A percentile compares a stretch with the other conserved stretches of the same genome.
Evolutionary conservation across 2,329 filamentous ascomycete genomes (phyloP).

Genomic region (Hypoxylon sp.): DNA sequence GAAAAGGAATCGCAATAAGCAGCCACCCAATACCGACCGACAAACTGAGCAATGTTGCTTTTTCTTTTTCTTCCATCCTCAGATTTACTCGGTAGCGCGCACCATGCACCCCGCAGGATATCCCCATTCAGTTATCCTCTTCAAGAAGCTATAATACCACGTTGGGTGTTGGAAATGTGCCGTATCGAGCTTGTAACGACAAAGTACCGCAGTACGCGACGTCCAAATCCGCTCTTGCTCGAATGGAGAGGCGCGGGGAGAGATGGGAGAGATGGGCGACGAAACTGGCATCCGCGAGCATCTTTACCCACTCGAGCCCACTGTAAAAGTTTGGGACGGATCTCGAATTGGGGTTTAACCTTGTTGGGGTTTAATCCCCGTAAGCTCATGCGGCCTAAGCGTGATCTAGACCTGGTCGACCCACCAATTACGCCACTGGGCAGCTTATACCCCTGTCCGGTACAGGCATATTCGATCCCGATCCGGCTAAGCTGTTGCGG

Average conservation of each 20-base stretch:
- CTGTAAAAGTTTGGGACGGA: conserved; percentile 24
- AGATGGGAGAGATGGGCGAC: conserved; percentile 2
- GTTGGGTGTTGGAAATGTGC: conserved; percentile 1
- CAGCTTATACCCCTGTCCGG: conserved; percentile 17
- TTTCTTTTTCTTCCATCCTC: conserved; percentile 1
- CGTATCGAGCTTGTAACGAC: conserved; percentile 18
- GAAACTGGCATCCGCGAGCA: conserved; percentile 16
- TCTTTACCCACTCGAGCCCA: conserved; percentile 5
- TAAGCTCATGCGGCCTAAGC: conserved; percentile 32
- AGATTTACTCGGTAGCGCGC: conserved; percentile 1
- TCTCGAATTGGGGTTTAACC: conserved; percentile 37
- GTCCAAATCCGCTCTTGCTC: conserved; percentile 14
- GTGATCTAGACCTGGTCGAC: conserved; percentile 37
- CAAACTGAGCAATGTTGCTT: conserved; percentile 3
- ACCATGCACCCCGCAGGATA: conserved; percentile 2
- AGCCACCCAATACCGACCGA: conserved; percentile 21
- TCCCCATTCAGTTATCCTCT: neutral
- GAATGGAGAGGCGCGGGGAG: conserved; percentile 24
- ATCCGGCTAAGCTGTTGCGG: conserved; percentile 22
- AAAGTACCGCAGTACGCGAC: conserved; percentile 3
- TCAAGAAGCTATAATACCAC: conserved; percentile 8
- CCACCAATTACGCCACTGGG: conserved; percentile 29
- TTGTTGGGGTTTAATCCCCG: conserved; percentile 39
- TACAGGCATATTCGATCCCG: conserved; percentile 16
- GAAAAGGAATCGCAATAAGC: conserved; percentile 17